These are phyloP conservation scores for Mycena floridula DNA, from an alignment of 768 basidiomycete species.

Conservation along the genomic window DNA sequence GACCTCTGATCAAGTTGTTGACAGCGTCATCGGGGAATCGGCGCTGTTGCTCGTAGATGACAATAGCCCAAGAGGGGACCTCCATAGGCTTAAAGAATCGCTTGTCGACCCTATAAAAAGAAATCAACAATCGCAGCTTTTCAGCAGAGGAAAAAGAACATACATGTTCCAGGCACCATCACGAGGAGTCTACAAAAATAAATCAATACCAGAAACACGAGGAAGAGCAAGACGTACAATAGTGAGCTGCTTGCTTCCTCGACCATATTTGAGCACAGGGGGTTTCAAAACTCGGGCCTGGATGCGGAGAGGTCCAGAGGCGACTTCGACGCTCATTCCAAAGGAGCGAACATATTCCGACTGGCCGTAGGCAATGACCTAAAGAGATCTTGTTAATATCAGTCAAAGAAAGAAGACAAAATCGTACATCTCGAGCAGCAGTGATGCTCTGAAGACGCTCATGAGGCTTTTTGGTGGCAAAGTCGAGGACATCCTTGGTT, in stretches of 20 bases:
- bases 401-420: not conserved
- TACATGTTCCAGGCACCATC: slow-evolving; percentile 82
- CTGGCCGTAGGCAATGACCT: slow-evolving; percentile 65
- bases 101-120: slow-evolving; percentile 57
- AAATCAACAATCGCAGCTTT: slow-evolving; percentile 2
- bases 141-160: slow-evolving; percentile 10
- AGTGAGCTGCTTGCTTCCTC: slow-evolving; percentile 44
- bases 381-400: not conserved
- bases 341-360: slow-evolving; percentile 73
- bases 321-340: slow-evolving; percentile 54
- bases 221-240: slow-evolving; percentile 37
- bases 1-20: slow-evolving; percentile 47
- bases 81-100: slow-evolving; percentile 52
- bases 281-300: slow-evolving; percentile 58
- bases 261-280: slow-evolving; percentile 63
- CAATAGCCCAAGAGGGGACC: slow-evolving; percentile 56
- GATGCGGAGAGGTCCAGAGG: slow-evolving; percentile 46
- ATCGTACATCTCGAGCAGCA: slow-evolving; percentile 44
- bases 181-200: slow-evolving; percentile 37
- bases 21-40: slow-evolving; percentile 49
- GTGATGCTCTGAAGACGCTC: slow-evolving; percentile 51
- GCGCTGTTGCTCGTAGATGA: slow-evolving; percentile 56
- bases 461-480: slow-evolving; percentile 56
- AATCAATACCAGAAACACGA: slow-evolving; percentile 7
- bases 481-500: slow-evolving; percentile 56